Percentiles rank a stretch among this genome's conserved stretches.
Evolutionary conservation across 495 filamentous ascomycete species (phyloP).

Genomic region (Aspergillus ellipticus): DNA sequence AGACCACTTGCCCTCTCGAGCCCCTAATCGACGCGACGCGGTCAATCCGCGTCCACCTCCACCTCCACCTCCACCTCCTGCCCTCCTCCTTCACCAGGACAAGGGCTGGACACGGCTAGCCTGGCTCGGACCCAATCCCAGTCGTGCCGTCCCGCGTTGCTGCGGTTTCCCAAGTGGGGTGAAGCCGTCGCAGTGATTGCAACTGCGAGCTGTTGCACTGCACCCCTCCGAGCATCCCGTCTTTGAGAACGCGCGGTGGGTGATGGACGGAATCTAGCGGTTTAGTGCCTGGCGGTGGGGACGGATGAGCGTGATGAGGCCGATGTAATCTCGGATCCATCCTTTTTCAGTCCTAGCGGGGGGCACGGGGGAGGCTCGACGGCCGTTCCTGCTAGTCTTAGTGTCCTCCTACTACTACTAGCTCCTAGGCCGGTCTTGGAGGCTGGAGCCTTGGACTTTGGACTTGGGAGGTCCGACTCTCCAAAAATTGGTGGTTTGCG

Average conservation of each 20-base stretch:
- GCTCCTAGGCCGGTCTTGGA: not conserved
- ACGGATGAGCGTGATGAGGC: not conserved
- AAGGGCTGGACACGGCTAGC: not conserved
- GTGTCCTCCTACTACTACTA: too few relatives aligned
- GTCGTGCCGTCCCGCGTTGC: constrained; percentile 16
- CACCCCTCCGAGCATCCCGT: constrained; percentile 6
- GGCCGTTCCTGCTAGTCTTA: not conserved
- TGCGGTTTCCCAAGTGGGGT: constrained; percentile 9
- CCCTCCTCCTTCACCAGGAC: not conserved
- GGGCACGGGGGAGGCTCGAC: not conserved
- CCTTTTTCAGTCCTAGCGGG: not conserved
- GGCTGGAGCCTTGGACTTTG: not conserved
- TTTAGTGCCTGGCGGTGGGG: not conserved
- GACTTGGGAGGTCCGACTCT: too few relatives aligned
- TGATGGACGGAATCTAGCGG: constrained; percentile 1
- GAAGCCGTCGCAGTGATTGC: not conserved
- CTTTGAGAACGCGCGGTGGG: constrained; percentile 4
- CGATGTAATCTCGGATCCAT: not conserved
- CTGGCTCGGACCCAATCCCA: not conserved
- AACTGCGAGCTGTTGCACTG: too few relatives aligned
- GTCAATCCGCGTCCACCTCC: not conserved
- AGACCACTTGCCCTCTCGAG: not conserved
- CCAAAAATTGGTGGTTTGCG: too few relatives aligned
- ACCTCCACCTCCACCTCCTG: not conserved
- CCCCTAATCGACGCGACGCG: not conserved